Conservation (phyloP, 805 yeast species). For the Saccharomycopsis sp. region DNA sequence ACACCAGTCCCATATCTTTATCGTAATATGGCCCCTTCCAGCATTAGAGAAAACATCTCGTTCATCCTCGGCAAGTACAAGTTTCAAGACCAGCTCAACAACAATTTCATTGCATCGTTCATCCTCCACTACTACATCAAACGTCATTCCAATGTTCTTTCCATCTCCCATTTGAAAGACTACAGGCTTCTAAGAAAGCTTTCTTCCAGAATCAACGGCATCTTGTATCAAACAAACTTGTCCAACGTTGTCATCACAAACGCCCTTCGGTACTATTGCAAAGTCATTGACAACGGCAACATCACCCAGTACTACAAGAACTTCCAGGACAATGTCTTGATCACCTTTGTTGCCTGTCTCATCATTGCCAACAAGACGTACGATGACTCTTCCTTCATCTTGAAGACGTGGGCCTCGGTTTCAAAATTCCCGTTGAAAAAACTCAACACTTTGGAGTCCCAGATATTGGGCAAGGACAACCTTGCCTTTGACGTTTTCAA, state of each 20-base stretch:
- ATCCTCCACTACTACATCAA: no score
- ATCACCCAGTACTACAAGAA: conserved; percentile 11
- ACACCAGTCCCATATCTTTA: neutral
- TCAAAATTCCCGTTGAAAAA: conserved; percentile 22
- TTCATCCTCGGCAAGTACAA: neutral
- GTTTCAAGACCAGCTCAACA: conserved; percentile 1
- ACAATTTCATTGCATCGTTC: neutral
- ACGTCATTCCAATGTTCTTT: no score
- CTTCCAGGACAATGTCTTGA: conserved; percentile 10
- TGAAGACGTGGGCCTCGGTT: conserved; percentile 39
- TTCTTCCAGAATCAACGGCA: conserved; percentile 9
- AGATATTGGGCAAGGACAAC: neutral
- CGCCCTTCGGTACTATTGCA: conserved; percentile 9
- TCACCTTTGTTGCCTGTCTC: conserved; percentile 27
- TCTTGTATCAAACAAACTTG: conserved; percentile 17
- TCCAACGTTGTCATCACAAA: conserved; percentile 14
- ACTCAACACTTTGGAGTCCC: conserved; percentile 22
- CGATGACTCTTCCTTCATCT: conserved; percentile 43
- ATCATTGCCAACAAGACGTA: conserved; percentile 36
- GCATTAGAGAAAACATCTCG: neutral
- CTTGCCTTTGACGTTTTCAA: neutral
- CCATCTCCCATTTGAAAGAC: no score
- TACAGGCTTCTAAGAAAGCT: no score
- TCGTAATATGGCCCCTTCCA: no score
- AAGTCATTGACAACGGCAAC: neutral